Base-by-base conservation (phyloP, 345 rosid genomes). In the Hypericum perforatum region DNA sequence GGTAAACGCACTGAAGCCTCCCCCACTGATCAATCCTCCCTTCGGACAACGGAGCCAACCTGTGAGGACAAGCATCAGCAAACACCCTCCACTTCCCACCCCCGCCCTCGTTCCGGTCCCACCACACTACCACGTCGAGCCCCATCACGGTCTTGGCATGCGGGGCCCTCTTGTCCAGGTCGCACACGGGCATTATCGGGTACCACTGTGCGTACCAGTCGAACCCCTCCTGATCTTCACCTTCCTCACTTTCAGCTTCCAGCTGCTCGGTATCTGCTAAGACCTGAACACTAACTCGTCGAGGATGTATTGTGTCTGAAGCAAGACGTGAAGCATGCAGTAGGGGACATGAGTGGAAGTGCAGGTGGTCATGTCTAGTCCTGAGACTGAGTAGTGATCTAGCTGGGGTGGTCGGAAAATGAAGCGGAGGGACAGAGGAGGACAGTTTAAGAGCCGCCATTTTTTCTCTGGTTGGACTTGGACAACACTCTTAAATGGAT, bases 21-120 rank as follows among this genome's bases (percentile, higher is more conserved):
- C 55, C 55, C 16, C 41, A 52, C 42, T 52, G 55, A 52, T 52
- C 55, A 4, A 52, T 37, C 55, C 55, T 52, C 11, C 55, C 55
- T 52, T 52, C 12, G 13, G 55, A 52, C 41, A 52, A 14, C 13
- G 55, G 55, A 52, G 55, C 55, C 41, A 52, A 32, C 39, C 55
- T 37, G 12, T 52, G 55, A 37, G 55, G 55, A 38, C 55, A 52
- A 36, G 39, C 14, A 52, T 52, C 55, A 7, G 37, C 55, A 38
- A 52, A 52, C 42, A 52, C 55, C 55, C 38, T 52, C 55, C 55
- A 52, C 2, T 7, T 15, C 10, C n/a, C n/a, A n/a, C n/a, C n/a
- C n/a, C n/a, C n/a, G n/a, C n/a, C 14, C 41, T 52, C 41, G 39
- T 52, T 52, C 41, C 42, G n/a, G 38, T 52, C 55, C 55, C 55